phyloP scores from a whole-genome alignment of 768 basidiomycete species.

The Suillus variegatus region DNA sequence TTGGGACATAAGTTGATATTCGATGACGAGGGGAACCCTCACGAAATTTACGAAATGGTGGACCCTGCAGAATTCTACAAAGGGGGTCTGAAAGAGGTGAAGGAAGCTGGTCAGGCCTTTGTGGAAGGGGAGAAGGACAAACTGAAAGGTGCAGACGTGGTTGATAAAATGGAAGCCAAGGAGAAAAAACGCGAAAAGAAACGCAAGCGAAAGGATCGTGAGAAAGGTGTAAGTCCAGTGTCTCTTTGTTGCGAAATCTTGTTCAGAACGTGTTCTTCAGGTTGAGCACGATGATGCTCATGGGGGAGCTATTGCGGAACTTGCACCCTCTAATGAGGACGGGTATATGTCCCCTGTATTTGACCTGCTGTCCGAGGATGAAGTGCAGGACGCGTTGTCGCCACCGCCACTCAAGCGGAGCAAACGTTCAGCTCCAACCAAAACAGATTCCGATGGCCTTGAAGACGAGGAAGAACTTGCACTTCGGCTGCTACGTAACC shows the following conservation, averaged over 20 bases:
- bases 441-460: conserved; percentile 30
- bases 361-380: conserved; percentile 46
- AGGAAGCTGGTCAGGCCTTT: conserved; percentile 67
- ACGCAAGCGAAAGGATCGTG: conserved; percentile 83
- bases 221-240: conserved; percentile 39
- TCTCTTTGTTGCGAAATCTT: background rate
- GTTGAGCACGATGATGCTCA: conserved; percentile 32
- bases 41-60: conserved; percentile 82
- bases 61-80: conserved; percentile 73
- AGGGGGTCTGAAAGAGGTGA: conserved; percentile 63
- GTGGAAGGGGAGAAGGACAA: conserved; percentile 72
- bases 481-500: conserved; percentile 51
- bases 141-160: conserved; percentile 67
- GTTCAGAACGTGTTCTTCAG: conserved; percentile 8
- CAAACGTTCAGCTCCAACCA: conserved; percentile 23
- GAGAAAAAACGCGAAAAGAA: conserved; percentile 93
- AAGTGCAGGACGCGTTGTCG: conserved; percentile 27
- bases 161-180: conserved; percentile 81
- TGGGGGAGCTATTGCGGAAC: conserved; percentile 21
- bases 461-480: conserved; percentile 69
- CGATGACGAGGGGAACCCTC: conserved; percentile 82
- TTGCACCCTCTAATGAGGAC: conserved; percentile 51
- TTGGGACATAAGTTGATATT: conserved; percentile 78
- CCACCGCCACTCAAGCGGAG: conserved; percentile 34
- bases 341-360: conserved; percentile 77